A percentile compares a stretch with the other conserved stretches of the same genome.
phyloP scores from a whole-genome alignment of 179 eudicot genomes.

The Silene noctiflora region DNA sequence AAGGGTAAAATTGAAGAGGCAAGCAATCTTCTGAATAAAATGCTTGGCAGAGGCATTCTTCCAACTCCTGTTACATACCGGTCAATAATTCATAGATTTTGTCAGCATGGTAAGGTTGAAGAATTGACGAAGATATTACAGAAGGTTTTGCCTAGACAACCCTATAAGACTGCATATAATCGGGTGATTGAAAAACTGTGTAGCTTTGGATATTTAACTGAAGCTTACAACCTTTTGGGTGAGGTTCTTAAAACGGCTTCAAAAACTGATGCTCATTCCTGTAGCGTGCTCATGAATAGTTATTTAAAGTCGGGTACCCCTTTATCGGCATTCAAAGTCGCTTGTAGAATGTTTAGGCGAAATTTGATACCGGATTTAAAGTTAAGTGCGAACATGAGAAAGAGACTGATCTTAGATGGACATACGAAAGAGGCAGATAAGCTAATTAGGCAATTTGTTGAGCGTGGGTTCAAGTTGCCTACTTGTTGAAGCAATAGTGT shows the following conservation, averaged over 20 bases:
- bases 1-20: slow-evolving; percentile 65
- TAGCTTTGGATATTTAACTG: slow-evolving; percentile 47
- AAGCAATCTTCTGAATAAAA: slow-evolving; percentile 50
- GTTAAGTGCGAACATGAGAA: slow-evolving; percentile 59
- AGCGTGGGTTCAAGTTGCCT: slow-evolving; percentile 47
- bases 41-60: slow-evolving; percentile 59
- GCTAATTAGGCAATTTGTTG: slow-evolving; percentile 64
- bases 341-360: slow-evolving; percentile 68
- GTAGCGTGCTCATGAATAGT: slow-evolving; percentile 60
- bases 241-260: slow-evolving; percentile 63
- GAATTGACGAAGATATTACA: slow-evolving; percentile 59
- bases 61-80: slow-evolving; percentile 80
- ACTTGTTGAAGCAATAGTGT: slow-evolving; percentile 1
- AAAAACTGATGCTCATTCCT: slow-evolving; percentile 52
- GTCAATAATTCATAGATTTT: slow-evolving; percentile 57
- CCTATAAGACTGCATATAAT: slow-evolving; percentile 54
- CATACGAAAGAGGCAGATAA: slow-evolving; percentile 57
- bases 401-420: slow-evolving; percentile 44
- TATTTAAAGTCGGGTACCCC: slow-evolving; percentile 52
- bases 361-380: slow-evolving; percentile 64
- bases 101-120: slow-evolving; percentile 60
- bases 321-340: slow-evolving; percentile 60
- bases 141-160: slow-evolving; percentile 55
- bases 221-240: slow-evolving; percentile 60
- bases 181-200: slow-evolving; percentile 85